A percentile compares a stretch with the other conserved stretches of the same genome.
These are phyloP conservation scores for Podospora fimiseda DNA, from an alignment of 495 filamentous ascomycete species.

Conservation along the genomic window DNA sequence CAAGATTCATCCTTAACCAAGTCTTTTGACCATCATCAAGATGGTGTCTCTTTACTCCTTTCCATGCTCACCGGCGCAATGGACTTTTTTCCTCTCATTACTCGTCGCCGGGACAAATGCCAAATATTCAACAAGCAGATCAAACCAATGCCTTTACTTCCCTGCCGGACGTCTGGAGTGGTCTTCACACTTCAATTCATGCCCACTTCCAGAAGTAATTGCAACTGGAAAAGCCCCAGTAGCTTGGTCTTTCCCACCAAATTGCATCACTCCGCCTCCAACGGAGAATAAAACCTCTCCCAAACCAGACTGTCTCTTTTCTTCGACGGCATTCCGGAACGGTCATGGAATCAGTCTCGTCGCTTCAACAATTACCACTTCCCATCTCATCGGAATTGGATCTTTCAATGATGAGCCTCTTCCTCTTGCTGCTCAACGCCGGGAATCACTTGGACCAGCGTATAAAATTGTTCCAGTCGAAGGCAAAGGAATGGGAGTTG, in stretches of 20 bases:
- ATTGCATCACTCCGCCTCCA: not conserved
- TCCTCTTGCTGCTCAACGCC: slow-evolving; percentile 10
- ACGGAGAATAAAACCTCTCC: not conserved
- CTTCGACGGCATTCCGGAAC: slow-evolving; percentile 25
- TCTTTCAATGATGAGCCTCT: slow-evolving; percentile 24
- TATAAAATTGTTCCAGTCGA: slow-evolving; percentile 24
- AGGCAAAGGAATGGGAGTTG: slow-evolving; percentile 32
- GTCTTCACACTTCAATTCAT: not conserved
- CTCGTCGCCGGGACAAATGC: too few relatives aligned
- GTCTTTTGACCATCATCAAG: not conserved
- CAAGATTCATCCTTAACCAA: not conserved
- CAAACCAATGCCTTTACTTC: not conserved
- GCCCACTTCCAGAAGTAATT: not conserved
- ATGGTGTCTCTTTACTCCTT: too few relatives aligned
- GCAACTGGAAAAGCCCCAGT: not conserved
- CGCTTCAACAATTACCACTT: slow-evolving; percentile 18
- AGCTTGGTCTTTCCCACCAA: not conserved
- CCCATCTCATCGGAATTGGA: slow-evolving; percentile 22
- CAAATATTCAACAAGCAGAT: too few relatives aligned
- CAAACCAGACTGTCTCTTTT: slow-evolving; percentile 29
- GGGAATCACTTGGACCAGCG: slow-evolving; percentile 7
- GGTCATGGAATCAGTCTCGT: slow-evolving; percentile 28
- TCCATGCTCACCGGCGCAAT: too few relatives aligned
- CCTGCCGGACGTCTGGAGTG: not conserved
- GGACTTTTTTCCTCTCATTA: too few relatives aligned